Evolutionary conservation across 2,329 filamentous ascomycete species (phyloP).

Genomic region (Alternaria brassicae): DNA sequence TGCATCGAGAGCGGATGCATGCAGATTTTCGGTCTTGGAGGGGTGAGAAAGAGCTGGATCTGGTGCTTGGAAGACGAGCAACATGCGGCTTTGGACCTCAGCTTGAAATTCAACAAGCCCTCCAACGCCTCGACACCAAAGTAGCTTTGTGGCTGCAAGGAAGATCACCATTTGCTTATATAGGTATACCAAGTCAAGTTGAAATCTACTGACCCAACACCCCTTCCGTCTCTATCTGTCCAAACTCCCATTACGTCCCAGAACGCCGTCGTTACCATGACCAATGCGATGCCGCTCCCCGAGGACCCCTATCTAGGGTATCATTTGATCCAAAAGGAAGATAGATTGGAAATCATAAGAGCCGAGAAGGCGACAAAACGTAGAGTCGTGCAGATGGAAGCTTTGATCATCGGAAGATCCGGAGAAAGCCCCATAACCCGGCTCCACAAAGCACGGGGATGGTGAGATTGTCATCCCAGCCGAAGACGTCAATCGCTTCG

Average conservation of each 20-base stretch:
- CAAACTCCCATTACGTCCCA: slow-evolving; percentile 5
- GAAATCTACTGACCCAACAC: neutral
- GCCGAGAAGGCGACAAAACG: slow-evolving; percentile 17
- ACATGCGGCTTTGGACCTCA: slow-evolving; percentile 14
- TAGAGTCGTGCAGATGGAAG: slow-evolving; percentile 2
- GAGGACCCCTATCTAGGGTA: slow-evolving; percentile 21
- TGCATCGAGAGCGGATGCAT: slow-evolving; percentile 10
- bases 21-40: neutral
- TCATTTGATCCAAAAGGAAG: slow-evolving; percentile 16
- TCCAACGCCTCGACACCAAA: slow-evolving; percentile 19
- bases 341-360: slow-evolving; percentile 14
- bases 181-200: slow-evolving; percentile 2
- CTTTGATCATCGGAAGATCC: slow-evolving; percentile 69
- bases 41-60: slow-evolving; percentile 9
- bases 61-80: slow-evolving; percentile 11
- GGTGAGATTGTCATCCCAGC: slow-evolving; percentile 96
- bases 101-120: slow-evolving; percentile 29
- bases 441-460: slow-evolving; percentile 91
- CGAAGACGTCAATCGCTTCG: slow-evolving; percentile 89
- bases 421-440: slow-evolving; percentile 91
- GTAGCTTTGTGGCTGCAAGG: slow-evolving; percentile 21
- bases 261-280: slow-evolving; percentile 16
- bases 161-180: slow-evolving; percentile 7
- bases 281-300: slow-evolving; percentile 10
- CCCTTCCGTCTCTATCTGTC: neutral